Conservation (phyloP, 257 asterid genomes). For the Verbena officinalis region DNA sequence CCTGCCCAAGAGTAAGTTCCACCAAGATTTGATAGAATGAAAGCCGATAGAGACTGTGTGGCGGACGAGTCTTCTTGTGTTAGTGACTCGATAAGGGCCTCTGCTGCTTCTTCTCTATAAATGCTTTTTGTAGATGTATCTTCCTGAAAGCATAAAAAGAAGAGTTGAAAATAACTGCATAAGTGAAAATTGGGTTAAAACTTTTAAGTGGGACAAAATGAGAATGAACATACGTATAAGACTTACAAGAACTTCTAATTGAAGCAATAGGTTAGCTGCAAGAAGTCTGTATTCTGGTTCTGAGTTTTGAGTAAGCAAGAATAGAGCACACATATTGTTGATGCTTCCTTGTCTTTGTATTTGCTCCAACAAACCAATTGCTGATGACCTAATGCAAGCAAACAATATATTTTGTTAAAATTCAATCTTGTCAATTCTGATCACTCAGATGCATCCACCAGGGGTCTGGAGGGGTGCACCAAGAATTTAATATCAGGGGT, state of each 20-base stretch:
- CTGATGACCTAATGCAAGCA: slow-evolving; percentile 56
- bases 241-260: slow-evolving; percentile 74
- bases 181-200: slow-evolving; percentile 1
- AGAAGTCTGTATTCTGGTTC: slow-evolving; percentile 62
- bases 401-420: too few relatives aligned
- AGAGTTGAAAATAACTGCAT: background rate
- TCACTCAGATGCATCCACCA: too few relatives aligned
- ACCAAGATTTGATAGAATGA: slow-evolving; percentile 74
- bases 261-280: slow-evolving; percentile 87
- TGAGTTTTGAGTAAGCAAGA: slow-evolving; percentile 60
- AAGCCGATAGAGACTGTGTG: slow-evolving; percentile 61
- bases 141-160: slow-evolving; percentile 59
- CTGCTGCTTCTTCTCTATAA: slow-evolving; percentile 65
- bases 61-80: slow-evolving; percentile 49
- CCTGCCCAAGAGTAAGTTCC: slow-evolving; percentile 93
- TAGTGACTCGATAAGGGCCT: slow-evolving; percentile 56
- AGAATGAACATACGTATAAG: too few relatives aligned
- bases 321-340: slow-evolving; percentile 54
- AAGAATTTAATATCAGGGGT: too few relatives aligned
- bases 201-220: too few relatives aligned
- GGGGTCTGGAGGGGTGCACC: too few relatives aligned
- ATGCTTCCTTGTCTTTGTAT: slow-evolving; percentile 64
- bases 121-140: slow-evolving; percentile 45
- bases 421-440: background rate
- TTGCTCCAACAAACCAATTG: slow-evolving; percentile 61